Conservation (phyloP, 345 rosid genomes). For the Pistacia atlantica region DNA sequence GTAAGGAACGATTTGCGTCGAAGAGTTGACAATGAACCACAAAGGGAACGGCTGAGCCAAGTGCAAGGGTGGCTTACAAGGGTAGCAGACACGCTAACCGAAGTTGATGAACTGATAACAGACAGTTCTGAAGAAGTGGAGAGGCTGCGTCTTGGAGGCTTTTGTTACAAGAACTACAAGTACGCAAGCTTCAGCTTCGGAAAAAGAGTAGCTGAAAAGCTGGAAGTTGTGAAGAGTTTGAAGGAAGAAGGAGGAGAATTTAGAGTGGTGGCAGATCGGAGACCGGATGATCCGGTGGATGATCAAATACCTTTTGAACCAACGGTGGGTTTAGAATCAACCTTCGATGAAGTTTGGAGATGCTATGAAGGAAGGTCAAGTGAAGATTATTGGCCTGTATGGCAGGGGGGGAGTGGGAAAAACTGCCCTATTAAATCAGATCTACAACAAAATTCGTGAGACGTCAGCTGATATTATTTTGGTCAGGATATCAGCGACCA, state of each 20-base stretch:
- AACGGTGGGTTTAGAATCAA: neutral
- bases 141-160: neutral
- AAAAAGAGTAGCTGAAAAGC: neutral
- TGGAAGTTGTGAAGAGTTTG: neutral
- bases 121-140: neutral
- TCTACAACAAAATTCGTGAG: too few species aligned
- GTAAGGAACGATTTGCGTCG: neutral
- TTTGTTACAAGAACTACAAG: neutral
- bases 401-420: neutral
- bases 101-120: neutral
- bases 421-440: neutral
- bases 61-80: conserved; percentile 8
- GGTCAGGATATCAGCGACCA: neutral
- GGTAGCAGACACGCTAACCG: neutral
- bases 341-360: neutral
- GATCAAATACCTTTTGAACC: neutral
- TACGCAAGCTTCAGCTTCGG: neutral
- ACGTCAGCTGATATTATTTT: neutral
- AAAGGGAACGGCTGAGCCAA: neutral
- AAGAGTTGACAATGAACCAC: neutral
- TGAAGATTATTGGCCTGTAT: conserved; percentile 1
- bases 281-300: neutral
- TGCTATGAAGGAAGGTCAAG: neutral
- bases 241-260: neutral
- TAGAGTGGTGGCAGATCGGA: neutral